Conservation (phyloP, 768 basidiomycete species). For the Obba rivulosa region DNA sequence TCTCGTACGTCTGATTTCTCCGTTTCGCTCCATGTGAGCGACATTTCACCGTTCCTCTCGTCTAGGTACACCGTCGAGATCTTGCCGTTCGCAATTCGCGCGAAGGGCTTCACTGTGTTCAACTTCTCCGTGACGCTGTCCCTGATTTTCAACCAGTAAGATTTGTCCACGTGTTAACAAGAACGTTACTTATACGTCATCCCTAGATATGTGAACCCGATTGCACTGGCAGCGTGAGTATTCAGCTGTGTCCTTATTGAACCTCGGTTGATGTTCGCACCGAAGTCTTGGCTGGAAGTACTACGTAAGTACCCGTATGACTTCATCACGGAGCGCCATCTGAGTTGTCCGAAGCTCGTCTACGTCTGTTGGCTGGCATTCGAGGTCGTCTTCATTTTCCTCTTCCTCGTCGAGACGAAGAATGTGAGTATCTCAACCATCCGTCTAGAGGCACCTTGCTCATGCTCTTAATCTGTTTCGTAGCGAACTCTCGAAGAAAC, state of each 20-base stretch:
- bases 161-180: background rate
- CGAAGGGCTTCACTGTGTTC: conserved; percentile 43
- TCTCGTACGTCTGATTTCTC: conserved; percentile 4
- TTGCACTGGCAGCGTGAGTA: conserved; percentile 26
- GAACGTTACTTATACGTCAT: no score
- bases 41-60: background rate
- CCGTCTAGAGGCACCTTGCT: no score
- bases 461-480: no score
- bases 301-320: conserved; percentile 27
- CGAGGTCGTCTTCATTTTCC: conserved; percentile 33
- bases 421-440: conserved; percentile 20
- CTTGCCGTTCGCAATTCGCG: conserved; percentile 43
- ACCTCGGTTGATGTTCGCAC: conserved; percentile 1
- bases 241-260: no score
- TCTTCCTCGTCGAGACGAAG: conserved; percentile 36
- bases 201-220: conserved; percentile 32
- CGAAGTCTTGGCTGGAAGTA: conserved; percentile 40
- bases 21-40: no score
- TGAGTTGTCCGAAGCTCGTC: conserved; percentile 21
- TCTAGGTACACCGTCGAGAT: conserved; percentile 44
- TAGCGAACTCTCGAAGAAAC: conserved; percentile 30
- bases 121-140: conserved; percentile 40
- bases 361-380: conserved; percentile 38
- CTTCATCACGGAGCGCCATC: background rate
- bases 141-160: conserved; percentile 50